Base-by-base conservation (phyloP, 2,329 filamentous ascomycete species). In the Fusarium mexicanum region DNA sequence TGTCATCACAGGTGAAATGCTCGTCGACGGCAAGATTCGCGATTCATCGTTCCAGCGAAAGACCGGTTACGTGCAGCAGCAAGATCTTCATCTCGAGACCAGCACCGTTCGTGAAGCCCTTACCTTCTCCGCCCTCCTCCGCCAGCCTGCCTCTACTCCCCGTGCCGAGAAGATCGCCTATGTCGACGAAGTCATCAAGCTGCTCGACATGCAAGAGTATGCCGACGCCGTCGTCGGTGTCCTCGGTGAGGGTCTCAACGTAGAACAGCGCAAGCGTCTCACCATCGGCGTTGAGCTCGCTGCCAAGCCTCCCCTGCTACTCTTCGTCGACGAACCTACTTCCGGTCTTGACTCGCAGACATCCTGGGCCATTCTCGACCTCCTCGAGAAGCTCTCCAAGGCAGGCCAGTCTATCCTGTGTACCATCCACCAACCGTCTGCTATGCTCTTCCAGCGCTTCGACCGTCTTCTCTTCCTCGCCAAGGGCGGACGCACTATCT, bases 291-390 rank as follows among this genome's bases (percentile, higher is more conserved):
- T 86, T 7, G 85, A 86, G 58, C 77, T 86, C 2, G 84, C 83
- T 0, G 83, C 85, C 1, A 85, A 84, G 58, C 85, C 85, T 1
- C 82, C 81, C 31, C 82, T 89, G 18, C 80, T 88, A 1, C 83
- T 89, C 18, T 89, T 89, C 71, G 79, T 89, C 11, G 88, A 89
- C 40, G 87, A 89, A 71, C 88, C 87, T 58, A 84, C 88, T 73
- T 75, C 85, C 20, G 89, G 89, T 68, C 85, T 91, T 18, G 89
- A 91, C 77, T 85, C 83, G 4, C 86, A 90, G 84, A 90, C 88
- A 40, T 91, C 91, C 12, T 94, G 91, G 85, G 92, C 92, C 77
- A 93, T 94, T 65, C 88, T 93, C 24, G 89, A 91, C 33, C 91
- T 94, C 80, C 83, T 94, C 16, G 89, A 90, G 62, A 94, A 93